These are phyloP conservation scores for Candida coquimbonensis DNA, from an alignment of 805 yeast genomes.

Conservation along the genomic window DNA sequence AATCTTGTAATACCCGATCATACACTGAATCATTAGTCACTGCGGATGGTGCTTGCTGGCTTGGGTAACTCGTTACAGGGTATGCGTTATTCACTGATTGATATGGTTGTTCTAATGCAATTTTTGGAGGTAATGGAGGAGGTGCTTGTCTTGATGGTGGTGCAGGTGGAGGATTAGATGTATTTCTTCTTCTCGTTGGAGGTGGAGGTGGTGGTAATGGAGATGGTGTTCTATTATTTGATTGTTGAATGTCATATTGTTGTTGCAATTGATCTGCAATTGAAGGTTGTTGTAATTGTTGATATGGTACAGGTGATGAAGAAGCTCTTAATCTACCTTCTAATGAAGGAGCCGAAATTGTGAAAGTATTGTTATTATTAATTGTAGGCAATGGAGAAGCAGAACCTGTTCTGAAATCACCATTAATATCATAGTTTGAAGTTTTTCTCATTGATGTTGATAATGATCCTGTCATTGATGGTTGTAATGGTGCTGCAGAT, in stretches of 20 bases:
- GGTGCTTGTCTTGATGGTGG: conserved; percentile 13
- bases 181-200: conserved; percentile 32
- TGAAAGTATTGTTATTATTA: neutral
- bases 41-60: neutral
- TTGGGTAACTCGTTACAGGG: neutral
- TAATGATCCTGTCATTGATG: conserved; percentile 36
- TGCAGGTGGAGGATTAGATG: conserved; percentile 15
- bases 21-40: conserved; percentile 4
- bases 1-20: conserved; percentile 11
- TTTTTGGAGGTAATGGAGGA: conserved; percentile 20
- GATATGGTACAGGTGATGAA: conserved; percentile 18
- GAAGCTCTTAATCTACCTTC: conserved; percentile 16
- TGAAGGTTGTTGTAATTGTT: conserved; percentile 6
- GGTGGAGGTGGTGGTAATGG: conserved; percentile 32
- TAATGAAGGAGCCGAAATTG: conserved; percentile 11
- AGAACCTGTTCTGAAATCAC: conserved; percentile 6
- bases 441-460: conserved; percentile 16
- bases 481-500: conserved; percentile 20
- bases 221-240: conserved; percentile 9
- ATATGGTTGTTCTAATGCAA: conserved; percentile 3
- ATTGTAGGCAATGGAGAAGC: conserved; percentile 6
- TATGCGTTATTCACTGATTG: neutral
- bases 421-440: neutral
- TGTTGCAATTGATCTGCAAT: conserved; percentile 13
- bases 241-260: conserved; percentile 6